Evolutionary conservation across 768 basidiomycete species (phyloP).

Genomic region (Solioccasus polychromus): DNA sequence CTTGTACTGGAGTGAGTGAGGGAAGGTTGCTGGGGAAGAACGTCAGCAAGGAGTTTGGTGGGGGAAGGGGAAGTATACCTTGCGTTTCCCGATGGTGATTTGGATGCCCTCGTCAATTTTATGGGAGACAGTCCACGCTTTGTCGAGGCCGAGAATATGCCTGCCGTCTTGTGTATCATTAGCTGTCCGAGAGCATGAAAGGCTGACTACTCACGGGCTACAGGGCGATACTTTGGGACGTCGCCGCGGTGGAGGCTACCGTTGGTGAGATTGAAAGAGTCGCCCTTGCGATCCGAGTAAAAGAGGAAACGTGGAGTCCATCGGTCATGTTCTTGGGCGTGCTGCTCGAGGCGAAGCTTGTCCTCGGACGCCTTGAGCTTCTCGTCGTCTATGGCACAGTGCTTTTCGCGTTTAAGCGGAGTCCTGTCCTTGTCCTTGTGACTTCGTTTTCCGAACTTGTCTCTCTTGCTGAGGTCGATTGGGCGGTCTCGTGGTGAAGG

Average conservation of each 20-base stretch:
- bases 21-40: conserved; percentile 38
- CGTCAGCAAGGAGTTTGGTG: conserved; percentile 4
- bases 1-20: conserved; percentile 58
- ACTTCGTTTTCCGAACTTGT: conserved; percentile 20
- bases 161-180: conserved; percentile 47
- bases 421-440: conserved; percentile 32
- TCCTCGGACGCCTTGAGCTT: conserved; percentile 35
- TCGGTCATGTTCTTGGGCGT: conserved; percentile 18
- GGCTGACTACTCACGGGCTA: conserved; percentile 48
- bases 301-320: conserved; percentile 38
- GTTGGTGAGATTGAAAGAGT: conserved; percentile 62
- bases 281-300: conserved; percentile 68
- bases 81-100: conserved; percentile 44
- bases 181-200: conserved; percentile 35
- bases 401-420: conserved; percentile 29
- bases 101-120: conserved; percentile 65
- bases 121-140: conserved; percentile 44
- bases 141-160: conserved; percentile 60
- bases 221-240: conserved; percentile 62
- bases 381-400: conserved; percentile 31
- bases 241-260: conserved; percentile 62
- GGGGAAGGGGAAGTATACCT: conserved; percentile 31
- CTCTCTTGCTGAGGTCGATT: conserved; percentile 14
- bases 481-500: conserved; percentile 15
- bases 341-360: conserved; percentile 21